Base-by-base conservation (phyloP, 768 basidiomycete species). In the Lactarius hengduanensis region DNA sequence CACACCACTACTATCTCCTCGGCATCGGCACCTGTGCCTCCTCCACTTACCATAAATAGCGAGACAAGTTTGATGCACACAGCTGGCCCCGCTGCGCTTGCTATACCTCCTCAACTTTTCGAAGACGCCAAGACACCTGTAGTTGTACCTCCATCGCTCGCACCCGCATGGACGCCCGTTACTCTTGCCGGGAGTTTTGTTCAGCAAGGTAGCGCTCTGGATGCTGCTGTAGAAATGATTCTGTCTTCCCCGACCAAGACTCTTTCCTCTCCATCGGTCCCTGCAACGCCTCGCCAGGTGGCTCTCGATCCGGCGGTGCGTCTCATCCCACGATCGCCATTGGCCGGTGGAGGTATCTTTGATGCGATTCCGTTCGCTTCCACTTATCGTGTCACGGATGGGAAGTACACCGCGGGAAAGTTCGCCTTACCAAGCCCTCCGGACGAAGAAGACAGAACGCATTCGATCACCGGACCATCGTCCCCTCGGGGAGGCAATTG, bases 311-410 rank as follows among this genome's bases (percentile, higher is more conserved):
- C 71, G 10, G 68, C 75, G 3, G 70, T 69, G 13, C 74, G 72
- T 16, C 73, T 74, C 43, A 57, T 63, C 20, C 68, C 72, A 28
- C 32, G 53, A 34, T 67, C 65, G 8, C 65, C 68, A 43, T 55
- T 62, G 13, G 62, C 67, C 3, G 66, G 75, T 68, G 71, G 73
- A 72, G 69, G 60, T 5, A 74, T 77, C 32, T 94, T 92, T 67
- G 89, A 91, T 43, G 86, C 92, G 0, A 90, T 94, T 30, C 85
- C 88, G 0, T 93, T 94, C 66, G 83, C 88, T 0, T 74, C 79
- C 11, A 84, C 81, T 54, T 88, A 92, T 72, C 80, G 82, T 20
- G 69, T 80, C 16, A 79, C 85, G 16, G 91, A 94, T 72, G 85
- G 85, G 11, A 94, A 94, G 76, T 93, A 94, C 71, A 78, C 79